Evolutionary conservation across 768 basidiomycete species (phyloP).

Genomic region (Tricholoma sp.): DNA sequence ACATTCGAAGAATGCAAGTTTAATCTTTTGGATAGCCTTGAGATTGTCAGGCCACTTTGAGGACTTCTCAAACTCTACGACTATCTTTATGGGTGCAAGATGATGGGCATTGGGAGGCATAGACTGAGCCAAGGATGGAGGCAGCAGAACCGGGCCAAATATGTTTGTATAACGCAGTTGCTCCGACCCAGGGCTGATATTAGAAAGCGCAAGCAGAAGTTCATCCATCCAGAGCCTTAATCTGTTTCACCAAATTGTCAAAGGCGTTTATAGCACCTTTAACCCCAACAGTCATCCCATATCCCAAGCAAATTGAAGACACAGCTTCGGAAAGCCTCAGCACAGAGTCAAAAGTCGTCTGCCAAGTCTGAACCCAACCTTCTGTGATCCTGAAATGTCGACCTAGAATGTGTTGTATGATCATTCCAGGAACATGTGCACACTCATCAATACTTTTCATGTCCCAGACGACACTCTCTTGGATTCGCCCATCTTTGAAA

Average conservation of each 20-base stretch:
- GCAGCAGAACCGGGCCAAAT: conserved; percentile 75
- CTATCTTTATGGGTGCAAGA: conserved; percentile 62
- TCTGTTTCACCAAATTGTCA: conserved; percentile 65
- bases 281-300: conserved; percentile 49
- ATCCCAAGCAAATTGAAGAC: conserved; percentile 35
- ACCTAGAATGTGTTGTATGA: conserved; percentile 69
- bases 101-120: conserved; percentile 61
- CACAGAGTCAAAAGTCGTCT: conserved; percentile 50
- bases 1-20: conserved; percentile 86
- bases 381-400: conserved; percentile 68
- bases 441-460: conserved; percentile 77
- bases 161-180: conserved; percentile 78
- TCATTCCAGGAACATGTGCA: conserved; percentile 65
- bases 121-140: conserved; percentile 42
- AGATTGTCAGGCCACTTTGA: conserved; percentile 95
- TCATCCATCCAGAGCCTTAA: conserved; percentile 71
- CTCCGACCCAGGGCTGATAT: conserved; percentile 69
- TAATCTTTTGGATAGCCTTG: conserved; percentile 87
- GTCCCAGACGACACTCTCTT: conserved; percentile 97
- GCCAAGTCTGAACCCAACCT: conserved; percentile 51
- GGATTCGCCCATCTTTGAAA: conserved; percentile 93
- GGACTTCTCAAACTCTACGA: conserved; percentile 90
- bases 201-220: conserved; percentile 74
- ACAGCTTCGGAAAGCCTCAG: conserved; percentile 56
- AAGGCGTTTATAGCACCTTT: conserved; percentile 76